Percentiles rank a stretch among this genome's conserved stretches.
These are phyloP conservation scores for Coniochaeta prunicola DNA, from an alignment of 2,329 filamentous ascomycete genomes.

Conservation along the genomic window DNA sequence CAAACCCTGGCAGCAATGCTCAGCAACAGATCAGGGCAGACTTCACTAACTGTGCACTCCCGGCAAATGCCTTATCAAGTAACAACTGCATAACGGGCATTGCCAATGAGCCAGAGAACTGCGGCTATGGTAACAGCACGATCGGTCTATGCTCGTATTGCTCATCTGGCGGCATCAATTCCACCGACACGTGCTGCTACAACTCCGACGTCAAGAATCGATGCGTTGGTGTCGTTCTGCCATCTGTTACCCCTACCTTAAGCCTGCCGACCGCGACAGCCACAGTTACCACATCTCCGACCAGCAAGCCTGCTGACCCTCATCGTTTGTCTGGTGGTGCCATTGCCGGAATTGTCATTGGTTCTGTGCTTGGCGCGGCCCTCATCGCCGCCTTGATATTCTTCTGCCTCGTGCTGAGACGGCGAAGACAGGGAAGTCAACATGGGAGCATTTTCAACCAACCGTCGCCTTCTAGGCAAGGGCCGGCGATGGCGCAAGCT, in stretches of 20 bases:
- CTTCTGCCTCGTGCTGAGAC: slow-evolving; percentile 51
- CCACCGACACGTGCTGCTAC: slow-evolving; percentile 92
- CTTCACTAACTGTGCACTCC: slow-evolving; percentile 82
- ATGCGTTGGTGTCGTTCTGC: slow-evolving; percentile 72
- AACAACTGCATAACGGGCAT: slow-evolving; percentile 67
- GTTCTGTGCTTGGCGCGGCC: slow-evolving; percentile 63
- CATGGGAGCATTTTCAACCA: slow-evolving; percentile 80
- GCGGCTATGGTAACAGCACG: slow-evolving; percentile 68
- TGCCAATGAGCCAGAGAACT: slow-evolving; percentile 77
- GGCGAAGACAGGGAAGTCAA: slow-evolving; percentile 51
- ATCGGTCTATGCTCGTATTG: slow-evolving; percentile 85
- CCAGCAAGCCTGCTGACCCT: slow-evolving; percentile 27
- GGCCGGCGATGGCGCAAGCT: slow-evolving; percentile 32
- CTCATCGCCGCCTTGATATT: slow-evolving; percentile 65
- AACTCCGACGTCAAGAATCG: slow-evolving; percentile 66
- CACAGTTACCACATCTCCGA: slow-evolving; percentile 33
- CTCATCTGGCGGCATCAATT: slow-evolving; percentile 72
- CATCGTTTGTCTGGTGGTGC: slow-evolving; percentile 65
- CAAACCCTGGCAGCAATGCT: slow-evolving; percentile 56
- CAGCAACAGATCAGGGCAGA: slow-evolving; percentile 79
- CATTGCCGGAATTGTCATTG: slow-evolving; percentile 87
- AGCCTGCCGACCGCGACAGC: slow-evolving; percentile 44
- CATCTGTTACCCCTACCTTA: slow-evolving; percentile 64
- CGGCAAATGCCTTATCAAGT: slow-evolving; percentile 68
- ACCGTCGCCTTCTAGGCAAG: slow-evolving; percentile 63